Base-by-base conservation (phyloP, 208 protist genomes). In the Trypanosomatidae sp. region DNA sequence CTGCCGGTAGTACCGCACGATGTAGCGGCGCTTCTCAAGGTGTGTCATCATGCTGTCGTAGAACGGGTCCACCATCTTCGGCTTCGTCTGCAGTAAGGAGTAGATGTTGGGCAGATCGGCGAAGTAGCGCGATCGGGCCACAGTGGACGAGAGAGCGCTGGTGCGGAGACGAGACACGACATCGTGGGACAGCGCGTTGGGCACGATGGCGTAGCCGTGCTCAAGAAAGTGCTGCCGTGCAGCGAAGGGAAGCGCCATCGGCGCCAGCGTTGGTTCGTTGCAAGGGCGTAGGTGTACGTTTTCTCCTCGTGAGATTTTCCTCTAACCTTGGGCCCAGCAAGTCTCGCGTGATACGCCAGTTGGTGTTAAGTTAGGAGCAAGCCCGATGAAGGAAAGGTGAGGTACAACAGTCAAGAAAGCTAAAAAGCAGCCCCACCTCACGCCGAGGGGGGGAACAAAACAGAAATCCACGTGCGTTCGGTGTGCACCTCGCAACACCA, bases 201-300 rank as follows among this genome's bases (percentile, higher is more conserved):
- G 90, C 12, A 97, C 22, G 73, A 97, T 79, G 36, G 90, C 92
- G 62, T 95, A 95, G 47, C 92, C 92, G 33, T 92, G 60, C 68
- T 90, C 80, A 52, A 94, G 77, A 76, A 91, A 97, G 25, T 85
- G 83, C 70, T 94, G 87, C 33, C 90, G 85, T 43, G 85, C 85
- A 17, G 85, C 76, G 68, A 90, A 80, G 6, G 81, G 84, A 9
- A 93, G 64, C 9, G 43, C n/a, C 82, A 88, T 88, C n/a, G n/a
- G n/a, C n/a, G n/a, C n/a, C n/a, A n/a, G n/a, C n/a, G n/a, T n/a
- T n/a, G n/a, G n/a, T n/a, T n/a, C n/a, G n/a, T n/a, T n/a, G n/a
- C n/a, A n/a, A n/a, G n/a, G n/a, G 56, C 59, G 50, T 19, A 56
- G 25, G 28, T 36, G 12, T 25, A 36, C 33, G 47, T 8, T 13